phyloP scores from a whole-genome alignment of 2,329 filamentous ascomycete species.

The Fusarium nematophilum region DNA sequence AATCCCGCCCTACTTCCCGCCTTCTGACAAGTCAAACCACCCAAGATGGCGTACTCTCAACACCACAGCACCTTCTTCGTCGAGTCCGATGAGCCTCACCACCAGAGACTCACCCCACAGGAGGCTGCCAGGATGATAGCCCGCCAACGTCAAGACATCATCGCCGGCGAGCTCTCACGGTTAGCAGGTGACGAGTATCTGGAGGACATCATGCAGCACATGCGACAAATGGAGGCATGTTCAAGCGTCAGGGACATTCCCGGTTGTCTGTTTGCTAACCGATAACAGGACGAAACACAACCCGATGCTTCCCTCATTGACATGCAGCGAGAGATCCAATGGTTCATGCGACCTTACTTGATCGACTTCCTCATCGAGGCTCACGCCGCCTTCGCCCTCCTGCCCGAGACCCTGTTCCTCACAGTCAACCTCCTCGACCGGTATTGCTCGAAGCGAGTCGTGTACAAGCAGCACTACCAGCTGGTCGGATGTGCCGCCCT shows the following conservation, averaged over 20 bases:
- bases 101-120: constrained; percentile 72
- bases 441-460: constrained; percentile 96
- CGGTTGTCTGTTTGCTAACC: constrained; percentile 39
- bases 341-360: constrained; percentile 99
- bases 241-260: neutral
- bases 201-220: constrained; percentile 93
- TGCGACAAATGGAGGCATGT: constrained; percentile 91
- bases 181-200: constrained; percentile 90
- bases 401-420: constrained; percentile 95
- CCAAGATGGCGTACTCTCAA: constrained; percentile 61
- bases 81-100: constrained; percentile 63
- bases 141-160: constrained; percentile 85
- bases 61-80: constrained; percentile 64
- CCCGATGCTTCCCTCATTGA: constrained; percentile 98
- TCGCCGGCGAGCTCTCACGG: constrained; percentile 89
- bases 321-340: constrained; percentile 98
- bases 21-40: constrained; percentile 27
- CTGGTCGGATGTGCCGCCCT: constrained; percentile 95
- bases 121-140: constrained; percentile 83
- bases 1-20: constrained; percentile 28
- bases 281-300: constrained; percentile 77
- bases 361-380: constrained; percentile 99
- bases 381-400: constrained; percentile 91
- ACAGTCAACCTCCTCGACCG: constrained; percentile 96
- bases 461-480: constrained; percentile 99